Evolutionary conservation across 495 filamentous ascomycete species (phyloP), one percentile per base, ranked within the genome.

Genomic region (Pseudotulostoma volvatum): DNA sequence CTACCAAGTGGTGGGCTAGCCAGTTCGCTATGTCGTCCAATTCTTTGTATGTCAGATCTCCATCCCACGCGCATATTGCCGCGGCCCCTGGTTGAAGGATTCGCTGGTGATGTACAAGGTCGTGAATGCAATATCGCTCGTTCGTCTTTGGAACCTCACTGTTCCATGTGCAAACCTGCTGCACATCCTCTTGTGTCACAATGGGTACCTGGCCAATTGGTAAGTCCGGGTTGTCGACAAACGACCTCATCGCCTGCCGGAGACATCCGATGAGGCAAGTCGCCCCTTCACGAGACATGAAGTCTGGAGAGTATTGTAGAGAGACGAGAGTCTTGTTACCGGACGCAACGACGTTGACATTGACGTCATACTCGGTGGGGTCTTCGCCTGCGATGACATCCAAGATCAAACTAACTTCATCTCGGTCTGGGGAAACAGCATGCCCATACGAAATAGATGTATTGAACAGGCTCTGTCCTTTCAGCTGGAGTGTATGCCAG

Each of bases 41-140:
- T 28, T 74, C 56, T n/a, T 36, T 15, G 40, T 74, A 74, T 7
- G 65, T 70, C 36, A 71, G 56, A 18, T 47, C 33, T n/a, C 61
- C 69, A 42, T 76, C 71, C 62, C 61, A 71, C 1, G 56, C 42
- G 32, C 38, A 45, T 0, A 67, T 34, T 9, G 61, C 57, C 4
- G 42, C 38, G 0, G 46, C 36, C 3, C 59, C 33, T 1, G 67
- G 60, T 7, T 41, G 39, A 15, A 39, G 9, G 9, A 46, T 18
- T 3, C 38, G 39, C 34, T 54, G 42, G 38, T 61, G 47, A n/a
- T 40, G 34, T 20, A 73, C 54, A n/a, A 63, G 18, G 7, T 60
- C 57, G 37, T 66, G 57, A 11, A 67, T 47, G 18, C 57, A 59
- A n/a, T n/a, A n/a, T n/a, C 39, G 37, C 9, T 59, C 42, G 1